Evolutionary conservation across 208 protist genomes (phyloP), one percentile per base, ranked within the genome.

Genomic region (Acanthamoeba triangularis): DNA sequence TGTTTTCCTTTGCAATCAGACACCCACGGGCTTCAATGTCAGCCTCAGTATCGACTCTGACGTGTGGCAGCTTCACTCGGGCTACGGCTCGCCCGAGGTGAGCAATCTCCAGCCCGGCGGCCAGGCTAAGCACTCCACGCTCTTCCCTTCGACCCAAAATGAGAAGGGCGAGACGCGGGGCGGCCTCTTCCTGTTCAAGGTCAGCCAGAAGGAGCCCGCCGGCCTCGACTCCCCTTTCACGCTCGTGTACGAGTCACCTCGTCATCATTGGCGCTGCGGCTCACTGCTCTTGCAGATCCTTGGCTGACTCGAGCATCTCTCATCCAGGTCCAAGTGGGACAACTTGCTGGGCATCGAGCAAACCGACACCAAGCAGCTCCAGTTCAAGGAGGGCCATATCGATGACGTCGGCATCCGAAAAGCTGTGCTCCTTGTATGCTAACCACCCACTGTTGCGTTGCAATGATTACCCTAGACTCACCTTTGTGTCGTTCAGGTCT

Each of bases 81-180:
- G 85, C 13, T 92, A 92, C 41, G 85, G 85, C 33, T 92, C 85
- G 18, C 85, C 85, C 18, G 85, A 92, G 28, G 61, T 92, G 28
- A 92, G 85, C 56, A 65, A 20, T 16, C 85, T 92, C 5, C 44
- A 92, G 85, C 56, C 56, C 25, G 85, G 85, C n/a, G 85, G 85
- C 33, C 11, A 47, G 1, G 85, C 54, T 16, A 23, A 16, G 14
- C 85, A 92, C 30, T 92, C 85, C 35, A 92, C 85, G 0, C 52
- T 92, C 85, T 92, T 92, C 61, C 85, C 85, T 16, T 92, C 85
- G 6, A 72, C 85, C 10, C 85, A 92, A 69, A 69, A 92, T 54
- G 85, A 65, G 25, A 41, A 72, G 30, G 85, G 61, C 1, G 85
- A 92, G 33, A 72, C 52, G 0, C 52, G 85, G 14, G 54, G 85